A percentile compares a stretch with the other conserved stretches of the same genome.
phyloP scores from a whole-genome alignment of 75 land plant genomes.

The Chamaecyparis obtusa region DNA sequence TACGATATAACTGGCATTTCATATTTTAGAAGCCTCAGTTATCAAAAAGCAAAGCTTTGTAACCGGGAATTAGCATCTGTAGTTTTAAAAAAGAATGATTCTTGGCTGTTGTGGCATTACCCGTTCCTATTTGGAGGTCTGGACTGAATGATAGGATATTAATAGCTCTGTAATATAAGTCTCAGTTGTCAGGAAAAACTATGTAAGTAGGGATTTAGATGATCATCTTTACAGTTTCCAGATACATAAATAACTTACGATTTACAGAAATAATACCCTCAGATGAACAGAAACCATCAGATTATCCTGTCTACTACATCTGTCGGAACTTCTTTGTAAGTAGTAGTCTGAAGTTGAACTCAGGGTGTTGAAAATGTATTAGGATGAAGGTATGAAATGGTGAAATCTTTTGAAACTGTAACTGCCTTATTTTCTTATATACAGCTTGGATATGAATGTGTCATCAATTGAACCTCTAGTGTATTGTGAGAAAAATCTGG shows the following conservation, averaged over 20 bases:
- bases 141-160: neutral
- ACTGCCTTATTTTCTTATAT: neutral
- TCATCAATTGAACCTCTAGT: neutral
- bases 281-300: neutral
- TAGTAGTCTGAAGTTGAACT: neutral
- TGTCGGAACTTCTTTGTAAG: neutral
- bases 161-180: neutral
- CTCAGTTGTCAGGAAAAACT: neutral
- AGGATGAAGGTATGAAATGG: neutral
- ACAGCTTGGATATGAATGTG: neutral
- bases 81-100: slow-evolving; percentile 37
- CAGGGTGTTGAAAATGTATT: neutral
- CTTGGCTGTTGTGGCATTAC: slow-evolving; percentile 64
- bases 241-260: neutral
- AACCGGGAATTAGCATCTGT: neutral
- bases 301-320: neutral
- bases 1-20: neutral
- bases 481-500: neutral
- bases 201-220: neutral
- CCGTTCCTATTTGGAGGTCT: slow-evolving; percentile 58
- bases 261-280: neutral
- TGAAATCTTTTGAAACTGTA: neutral
- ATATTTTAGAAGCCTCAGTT: neutral
- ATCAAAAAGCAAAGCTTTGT: neutral
- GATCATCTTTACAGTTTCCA: neutral